Conservation (phyloP, 306 rosid genomes). For the Echinosophora koreensis region DNA sequence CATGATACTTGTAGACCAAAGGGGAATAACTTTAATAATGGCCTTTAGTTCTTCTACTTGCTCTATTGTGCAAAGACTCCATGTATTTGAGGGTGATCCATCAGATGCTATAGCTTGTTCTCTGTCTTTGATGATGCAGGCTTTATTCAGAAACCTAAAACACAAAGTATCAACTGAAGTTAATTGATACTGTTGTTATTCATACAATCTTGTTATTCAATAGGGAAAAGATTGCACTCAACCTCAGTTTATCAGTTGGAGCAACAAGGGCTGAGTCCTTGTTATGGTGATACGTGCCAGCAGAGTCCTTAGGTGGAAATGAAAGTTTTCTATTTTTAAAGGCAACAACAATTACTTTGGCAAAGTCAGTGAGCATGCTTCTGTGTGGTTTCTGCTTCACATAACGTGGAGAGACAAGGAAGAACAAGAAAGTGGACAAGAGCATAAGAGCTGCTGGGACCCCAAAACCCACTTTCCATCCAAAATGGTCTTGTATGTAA, state of each 20-base stretch:
- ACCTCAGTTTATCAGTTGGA: slow-evolving; percentile 77
- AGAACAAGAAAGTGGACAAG: slow-evolving; percentile 54
- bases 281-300: slow-evolving; percentile 47
- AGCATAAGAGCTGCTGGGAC: slow-evolving; percentile 72
- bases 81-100: slow-evolving; percentile 61
- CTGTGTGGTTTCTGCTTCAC: slow-evolving; percentile 59
- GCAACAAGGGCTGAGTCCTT: slow-evolving; percentile 56
- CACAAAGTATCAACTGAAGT: not conserved
- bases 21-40: slow-evolving; percentile 65
- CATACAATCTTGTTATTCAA: too few species aligned
- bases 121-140: slow-evolving; percentile 59
- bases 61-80: slow-evolving; percentile 75
- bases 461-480: slow-evolving; percentile 81
- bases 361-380: slow-evolving; percentile 66
- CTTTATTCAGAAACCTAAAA: slow-evolving; percentile 68
- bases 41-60: slow-evolving; percentile 80
- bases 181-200: not conserved
- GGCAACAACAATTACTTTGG: slow-evolving; percentile 57
- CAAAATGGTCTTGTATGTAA: slow-evolving; percentile 63
- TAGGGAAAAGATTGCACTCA: not conserved
- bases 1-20: slow-evolving; percentile 69
- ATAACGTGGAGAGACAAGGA: slow-evolving; percentile 60
- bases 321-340: slow-evolving; percentile 57
- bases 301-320: slow-evolving; percentile 45
- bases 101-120: slow-evolving; percentile 56